phyloP scores from a whole-genome alignment of 257 asterid species.

The Coffea eugenioides region DNA sequence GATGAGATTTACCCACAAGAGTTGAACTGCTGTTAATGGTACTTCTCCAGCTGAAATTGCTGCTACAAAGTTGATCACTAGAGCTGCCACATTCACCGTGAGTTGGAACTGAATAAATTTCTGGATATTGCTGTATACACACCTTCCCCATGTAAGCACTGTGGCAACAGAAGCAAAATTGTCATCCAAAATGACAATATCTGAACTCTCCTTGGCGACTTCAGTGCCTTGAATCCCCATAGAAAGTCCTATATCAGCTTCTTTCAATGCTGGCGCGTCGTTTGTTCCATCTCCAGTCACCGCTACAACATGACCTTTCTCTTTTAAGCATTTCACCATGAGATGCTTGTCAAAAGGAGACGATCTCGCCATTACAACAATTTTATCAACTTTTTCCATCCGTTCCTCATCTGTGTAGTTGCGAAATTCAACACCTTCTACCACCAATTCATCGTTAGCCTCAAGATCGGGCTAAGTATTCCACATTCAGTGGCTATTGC shows the following conservation, averaged over 20 bases:
- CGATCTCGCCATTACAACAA: constrained; percentile 66
- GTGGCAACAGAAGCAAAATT: constrained; percentile 60
- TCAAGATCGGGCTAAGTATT: constrained; percentile 35
- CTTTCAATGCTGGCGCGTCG: constrained; percentile 67
- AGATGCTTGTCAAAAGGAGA: constrained; percentile 75
- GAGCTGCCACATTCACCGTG: constrained; percentile 54
- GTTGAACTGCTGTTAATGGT: constrained; percentile 67
- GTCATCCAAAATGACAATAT: constrained; percentile 67
- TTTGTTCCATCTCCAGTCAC: constrained; percentile 75
- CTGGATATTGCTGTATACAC: constrained; percentile 63
- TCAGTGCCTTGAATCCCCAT: constrained; percentile 78
- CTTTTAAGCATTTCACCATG: constrained; percentile 63
- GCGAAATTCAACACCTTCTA: constrained; percentile 67
- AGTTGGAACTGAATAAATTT: constrained; percentile 72
- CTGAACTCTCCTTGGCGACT: constrained; percentile 71
- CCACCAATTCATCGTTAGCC: constrained; percentile 29
- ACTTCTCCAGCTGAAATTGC: constrained; percentile 61
- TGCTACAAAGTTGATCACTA: constrained; percentile 53
- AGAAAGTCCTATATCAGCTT: constrained; percentile 68
- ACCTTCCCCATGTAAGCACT: constrained; percentile 48
- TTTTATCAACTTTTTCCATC: constrained; percentile 53
- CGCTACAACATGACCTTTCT: constrained; percentile 70
- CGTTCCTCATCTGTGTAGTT: constrained; percentile 54
- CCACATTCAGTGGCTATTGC: constrained; percentile 81
- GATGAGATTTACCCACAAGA: constrained; percentile 46